Conservation (phyloP, 345 rosid species). For the Eucalyptus cladocalyx region DNA sequence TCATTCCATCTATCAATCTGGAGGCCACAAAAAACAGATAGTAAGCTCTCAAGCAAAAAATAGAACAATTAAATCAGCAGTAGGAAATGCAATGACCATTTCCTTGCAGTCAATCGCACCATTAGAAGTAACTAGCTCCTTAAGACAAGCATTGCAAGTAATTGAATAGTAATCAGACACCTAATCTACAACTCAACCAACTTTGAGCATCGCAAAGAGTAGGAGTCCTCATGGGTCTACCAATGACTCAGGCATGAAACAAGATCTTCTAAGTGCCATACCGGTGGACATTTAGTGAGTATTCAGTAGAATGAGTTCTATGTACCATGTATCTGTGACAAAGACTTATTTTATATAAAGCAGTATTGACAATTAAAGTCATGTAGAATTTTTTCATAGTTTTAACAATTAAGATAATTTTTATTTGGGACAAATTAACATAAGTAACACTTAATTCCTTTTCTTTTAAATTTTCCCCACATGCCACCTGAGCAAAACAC, state of each 20-base stretch:
- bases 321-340: not conserved
- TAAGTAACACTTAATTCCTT: not conserved
- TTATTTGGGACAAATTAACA: not conserved
- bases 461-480: not conserved
- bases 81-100: not conserved
- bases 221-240: not conserved
- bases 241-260: not conserved
- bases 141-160: not conserved
- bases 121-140: not conserved
- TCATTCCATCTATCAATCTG: conserved; percentile 94
- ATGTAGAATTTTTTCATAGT: not conserved
- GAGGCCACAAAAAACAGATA: not conserved
- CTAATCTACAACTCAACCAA: not conserved
- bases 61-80: not conserved
- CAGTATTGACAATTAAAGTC: not conserved
- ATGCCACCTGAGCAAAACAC: not conserved
- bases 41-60: not conserved
- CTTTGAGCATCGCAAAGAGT: not conserved
- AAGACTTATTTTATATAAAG: not conserved
- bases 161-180: not conserved
- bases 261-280: not conserved
- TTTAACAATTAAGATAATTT: not conserved
- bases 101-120: not conserved
- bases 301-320: not conserved
- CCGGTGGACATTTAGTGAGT: not conserved